phyloP scores from a whole-genome alignment of 306 rosid genomes.

The Canavalia ensiformis region DNA sequence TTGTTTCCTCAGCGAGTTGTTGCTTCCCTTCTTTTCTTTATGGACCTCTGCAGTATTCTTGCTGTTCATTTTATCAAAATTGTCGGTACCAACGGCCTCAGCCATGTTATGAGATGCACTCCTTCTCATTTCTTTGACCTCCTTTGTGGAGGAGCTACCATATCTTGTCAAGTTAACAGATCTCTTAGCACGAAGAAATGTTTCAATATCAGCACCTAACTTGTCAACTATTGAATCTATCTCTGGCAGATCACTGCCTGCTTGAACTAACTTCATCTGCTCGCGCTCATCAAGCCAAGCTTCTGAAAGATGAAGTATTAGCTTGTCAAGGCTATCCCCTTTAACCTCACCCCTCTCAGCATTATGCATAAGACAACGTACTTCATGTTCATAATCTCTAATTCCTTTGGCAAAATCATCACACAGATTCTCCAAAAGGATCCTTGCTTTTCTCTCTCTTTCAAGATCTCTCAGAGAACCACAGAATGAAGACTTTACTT shows the following conservation, averaged over 20 bases:
- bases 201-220: constrained; percentile 67
- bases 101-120: constrained; percentile 62
- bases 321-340: constrained; percentile 51
- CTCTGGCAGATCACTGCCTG: constrained; percentile 44
- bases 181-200: constrained; percentile 64
- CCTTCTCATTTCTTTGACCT: constrained; percentile 51
- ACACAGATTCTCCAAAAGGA: constrained; percentile 72
- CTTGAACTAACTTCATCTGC: constrained; percentile 61
- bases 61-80: constrained; percentile 24
- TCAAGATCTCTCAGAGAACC: constrained; percentile 67
- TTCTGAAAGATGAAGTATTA: constrained; percentile 71
- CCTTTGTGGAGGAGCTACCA: constrained; percentile 41
- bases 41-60: constrained; percentile 33
- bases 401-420: constrained; percentile 81
- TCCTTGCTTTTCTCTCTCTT: constrained; percentile 66
- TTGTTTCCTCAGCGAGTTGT: constrained; percentile 42
- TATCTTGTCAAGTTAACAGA: constrained; percentile 49
- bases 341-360: constrained; percentile 50
- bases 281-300: constrained; percentile 80
- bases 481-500: constrained; percentile 59
- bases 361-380: constrained; percentile 56
- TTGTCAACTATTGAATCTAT: constrained; percentile 63
- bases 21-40: constrained; percentile 46
- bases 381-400: constrained; percentile 66
- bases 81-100: constrained; percentile 42